phyloP scores from a whole-genome alignment of 768 basidiomycete genomes.

The Xerocomus brunneocitrinus region DNA sequence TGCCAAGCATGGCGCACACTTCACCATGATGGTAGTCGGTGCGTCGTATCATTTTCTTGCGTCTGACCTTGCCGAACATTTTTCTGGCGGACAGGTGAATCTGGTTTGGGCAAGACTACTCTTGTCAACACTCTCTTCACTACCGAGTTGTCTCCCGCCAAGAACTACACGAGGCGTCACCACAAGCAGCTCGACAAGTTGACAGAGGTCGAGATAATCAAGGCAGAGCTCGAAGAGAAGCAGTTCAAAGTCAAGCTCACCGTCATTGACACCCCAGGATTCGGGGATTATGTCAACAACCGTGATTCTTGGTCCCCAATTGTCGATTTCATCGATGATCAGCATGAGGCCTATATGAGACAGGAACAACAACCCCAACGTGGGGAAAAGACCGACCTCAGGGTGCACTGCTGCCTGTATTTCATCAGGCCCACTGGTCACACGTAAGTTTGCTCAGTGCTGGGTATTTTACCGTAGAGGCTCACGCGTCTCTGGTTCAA shows the following conservation, averaged over 20 bases:
- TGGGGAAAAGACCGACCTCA: slow-evolving; percentile 87
- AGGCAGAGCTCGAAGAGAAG: slow-evolving; percentile 98
- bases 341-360: slow-evolving; percentile 92
- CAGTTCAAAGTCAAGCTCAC: slow-evolving; percentile 99
- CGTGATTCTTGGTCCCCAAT: slow-evolving; percentile 98
- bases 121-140: slow-evolving; percentile 99
- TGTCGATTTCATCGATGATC: slow-evolving; percentile 96
- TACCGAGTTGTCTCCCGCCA: slow-evolving; percentile 87
- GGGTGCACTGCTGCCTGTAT: slow-evolving; percentile 96
- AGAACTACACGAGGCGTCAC: slow-evolving; percentile 87
- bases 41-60: background rate
- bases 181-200: slow-evolving; percentile 98
- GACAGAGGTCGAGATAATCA: slow-evolving; percentile 98
- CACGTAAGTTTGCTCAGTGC: slow-evolving; percentile 56
- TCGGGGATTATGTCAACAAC: slow-evolving; percentile 99
- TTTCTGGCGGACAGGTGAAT: slow-evolving; percentile 63
- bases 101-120: slow-evolving; percentile 94
- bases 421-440: slow-evolving; percentile 96
- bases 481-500: slow-evolving; percentile 6
- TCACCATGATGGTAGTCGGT: slow-evolving; percentile 99
- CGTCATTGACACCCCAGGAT: slow-evolving; percentile 98
- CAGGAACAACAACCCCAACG: slow-evolving; percentile 99
- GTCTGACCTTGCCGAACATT: background rate
- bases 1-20: slow-evolving; percentile 94
- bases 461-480: background rate